Conservation (phyloP, 163 green algal species). For the Prototheca wickerhamii region DNA sequence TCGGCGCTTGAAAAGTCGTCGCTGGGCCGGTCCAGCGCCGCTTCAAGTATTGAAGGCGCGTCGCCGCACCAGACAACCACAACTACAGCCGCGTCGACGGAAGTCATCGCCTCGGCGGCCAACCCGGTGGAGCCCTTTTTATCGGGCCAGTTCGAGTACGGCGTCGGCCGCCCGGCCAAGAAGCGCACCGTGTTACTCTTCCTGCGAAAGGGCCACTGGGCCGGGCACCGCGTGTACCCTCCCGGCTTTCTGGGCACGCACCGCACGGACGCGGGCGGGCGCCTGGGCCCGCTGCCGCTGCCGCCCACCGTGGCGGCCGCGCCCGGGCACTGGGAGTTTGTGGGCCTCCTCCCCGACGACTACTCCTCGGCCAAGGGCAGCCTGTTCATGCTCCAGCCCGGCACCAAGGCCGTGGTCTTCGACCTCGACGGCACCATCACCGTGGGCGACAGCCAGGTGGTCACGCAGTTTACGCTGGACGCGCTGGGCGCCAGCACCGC, state of each 20-base stretch:
- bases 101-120: not conserved
- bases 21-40: too few relatives aligned
- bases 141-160: constrained; percentile 29
- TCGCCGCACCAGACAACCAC: not conserved
- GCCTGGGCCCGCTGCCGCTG: constrained; percentile 8
- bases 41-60: too few relatives aligned
- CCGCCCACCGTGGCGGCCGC: not conserved
- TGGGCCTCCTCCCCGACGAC: constrained; percentile 34
- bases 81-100: not conserved
- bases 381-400: constrained; percentile 30
- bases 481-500: constrained; percentile 21
- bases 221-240: not conserved
- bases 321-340: constrained; percentile 27
- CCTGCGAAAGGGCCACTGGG: constrained; percentile 1
- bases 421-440: constrained; percentile 46
- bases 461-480: constrained; percentile 29
- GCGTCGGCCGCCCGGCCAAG: constrained; percentile 8
- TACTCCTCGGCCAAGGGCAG: constrained; percentile 30
- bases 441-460: constrained; percentile 29
- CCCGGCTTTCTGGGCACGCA: constrained; percentile 4
- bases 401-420: constrained; percentile 38
- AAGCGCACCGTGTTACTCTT: constrained; percentile 18
- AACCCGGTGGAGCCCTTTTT: constrained; percentile 14
- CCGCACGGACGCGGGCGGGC: not conserved
- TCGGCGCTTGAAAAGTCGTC: not conserved